A percentile compares a stretch with the other conserved stretches of the same genome.
phyloP scores from a whole-genome alignment of 2,329 filamentous ascomycete species.

The Cephalotrichum gorgonifer region DNA sequence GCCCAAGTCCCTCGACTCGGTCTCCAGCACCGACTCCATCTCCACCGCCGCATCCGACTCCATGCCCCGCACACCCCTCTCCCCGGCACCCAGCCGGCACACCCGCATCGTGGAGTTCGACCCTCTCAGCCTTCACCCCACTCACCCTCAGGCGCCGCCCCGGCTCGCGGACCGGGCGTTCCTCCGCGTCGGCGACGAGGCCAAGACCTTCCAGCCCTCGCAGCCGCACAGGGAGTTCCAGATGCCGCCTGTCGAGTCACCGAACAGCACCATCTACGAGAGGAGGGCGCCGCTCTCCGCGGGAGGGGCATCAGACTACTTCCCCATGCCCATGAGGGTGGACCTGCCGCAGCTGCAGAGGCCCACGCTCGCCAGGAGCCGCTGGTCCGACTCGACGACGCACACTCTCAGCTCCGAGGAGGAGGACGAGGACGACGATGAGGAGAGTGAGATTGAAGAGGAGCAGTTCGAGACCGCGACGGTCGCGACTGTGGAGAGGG shows the following conservation, averaged over 20 bases:
- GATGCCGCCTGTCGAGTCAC: constrained; percentile 15
- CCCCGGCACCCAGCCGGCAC: constrained; percentile 11
- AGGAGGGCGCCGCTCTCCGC: not conserved
- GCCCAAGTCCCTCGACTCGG: constrained; percentile 25
- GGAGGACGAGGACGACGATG: constrained; percentile 10
- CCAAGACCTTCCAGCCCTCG: too few species aligned
- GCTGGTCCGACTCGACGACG: constrained; percentile 33
- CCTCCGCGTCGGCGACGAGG: constrained; percentile 18
- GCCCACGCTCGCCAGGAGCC: constrained; percentile 22
- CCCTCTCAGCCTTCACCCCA: constrained; percentile 22
- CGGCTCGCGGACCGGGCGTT: constrained; percentile 13
- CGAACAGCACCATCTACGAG: too few species aligned
- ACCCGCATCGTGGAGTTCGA: constrained; percentile 17
- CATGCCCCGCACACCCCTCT: constrained; percentile 8
- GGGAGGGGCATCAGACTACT: constrained; percentile 19
- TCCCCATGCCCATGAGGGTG: constrained; percentile 18
- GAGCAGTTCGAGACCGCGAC: constrained; percentile 2
- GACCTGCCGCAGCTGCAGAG: constrained; percentile 8
- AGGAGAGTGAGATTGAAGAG: not conserved
- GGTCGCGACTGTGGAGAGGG: constrained; percentile 7
- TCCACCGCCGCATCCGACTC: constrained; percentile 16
- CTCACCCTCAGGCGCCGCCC: constrained; percentile 13
- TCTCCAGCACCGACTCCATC: constrained; percentile 18
- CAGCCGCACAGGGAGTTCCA: constrained; percentile 11
- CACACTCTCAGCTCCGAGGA: constrained; percentile 16